These are phyloP conservation scores for Trypanosoma congolense DNA, from an alignment of 208 protist species.

Conservation along the genomic window DNA sequence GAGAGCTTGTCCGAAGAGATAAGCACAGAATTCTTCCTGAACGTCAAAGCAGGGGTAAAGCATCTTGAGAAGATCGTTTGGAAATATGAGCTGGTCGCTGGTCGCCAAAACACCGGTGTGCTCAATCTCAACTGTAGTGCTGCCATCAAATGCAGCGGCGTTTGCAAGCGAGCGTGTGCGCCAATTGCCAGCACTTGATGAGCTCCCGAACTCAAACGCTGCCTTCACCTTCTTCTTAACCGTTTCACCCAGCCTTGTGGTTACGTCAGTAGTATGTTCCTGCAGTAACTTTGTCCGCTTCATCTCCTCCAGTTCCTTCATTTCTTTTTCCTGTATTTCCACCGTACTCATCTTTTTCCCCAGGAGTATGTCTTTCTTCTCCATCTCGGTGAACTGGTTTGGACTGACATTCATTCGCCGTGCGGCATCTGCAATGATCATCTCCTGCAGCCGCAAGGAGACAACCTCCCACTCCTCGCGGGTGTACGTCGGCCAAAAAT, in stretches of 20 bases:
- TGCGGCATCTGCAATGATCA: conserved; percentile 99
- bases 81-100: conserved; percentile 83
- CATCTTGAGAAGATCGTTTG: conserved; percentile 69
- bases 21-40: conserved; percentile 74
- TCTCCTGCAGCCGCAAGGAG: conserved; percentile 98
- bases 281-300: conserved; percentile 80
- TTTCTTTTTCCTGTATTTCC: conserved; percentile 98
- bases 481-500: conserved; percentile 99
- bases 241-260: conserved; percentile 59
- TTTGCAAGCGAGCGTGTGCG: conserved; percentile 73
- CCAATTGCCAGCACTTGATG: conserved; percentile 74
- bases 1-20: conserved; percentile 83
- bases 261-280: conserved; percentile 52
- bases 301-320: conserved; percentile 97
- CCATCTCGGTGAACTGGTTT: conserved; percentile 98
- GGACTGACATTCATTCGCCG: conserved; percentile 99
- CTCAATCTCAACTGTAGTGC: conserved; percentile 56
- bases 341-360: conserved; percentile 99
- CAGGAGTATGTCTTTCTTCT: conserved; percentile 99
- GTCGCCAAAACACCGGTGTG: conserved; percentile 44
- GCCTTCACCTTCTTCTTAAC: conserved; percentile 78
- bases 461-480: conserved; percentile 99
- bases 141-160: conserved; percentile 69
- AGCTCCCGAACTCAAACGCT: conserved; percentile 79
- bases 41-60: conserved; percentile 78